phyloP scores from a whole-genome alignment of 2,329 filamentous ascomycete species.

The Ceratocystis cacaofunesta region DNA sequence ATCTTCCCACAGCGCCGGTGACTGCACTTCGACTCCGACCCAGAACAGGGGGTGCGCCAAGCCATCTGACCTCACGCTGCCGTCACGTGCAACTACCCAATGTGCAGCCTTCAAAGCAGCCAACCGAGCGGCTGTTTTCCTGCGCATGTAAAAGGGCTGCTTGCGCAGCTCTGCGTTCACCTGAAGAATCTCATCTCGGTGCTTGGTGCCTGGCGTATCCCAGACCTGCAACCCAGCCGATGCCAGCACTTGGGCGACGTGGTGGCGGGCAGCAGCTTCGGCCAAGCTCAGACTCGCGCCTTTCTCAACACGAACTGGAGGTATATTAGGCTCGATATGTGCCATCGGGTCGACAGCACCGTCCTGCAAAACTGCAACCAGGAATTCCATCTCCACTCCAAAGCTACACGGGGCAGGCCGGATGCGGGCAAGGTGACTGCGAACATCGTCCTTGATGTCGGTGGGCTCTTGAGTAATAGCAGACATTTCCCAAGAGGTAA shows the following conservation, averaged over 20 bases:
- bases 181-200: not conserved
- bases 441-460: not conserved
- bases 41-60: conserved; percentile 16
- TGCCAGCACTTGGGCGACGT: conserved; percentile 19
- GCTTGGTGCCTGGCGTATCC: not conserved
- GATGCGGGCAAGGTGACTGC: not conserved
- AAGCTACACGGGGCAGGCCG: conserved; percentile 19
- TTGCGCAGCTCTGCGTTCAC: not conserved
- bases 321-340: conserved; percentile 6
- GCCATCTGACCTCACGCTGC: not conserved
- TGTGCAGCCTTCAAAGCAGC: not conserved
- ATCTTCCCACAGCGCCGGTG: conserved; percentile 24
- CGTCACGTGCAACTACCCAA: conserved; percentile 5
- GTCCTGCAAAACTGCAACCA: conserved; percentile 19
- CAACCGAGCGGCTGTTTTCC: not conserved
- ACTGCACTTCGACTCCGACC: conserved; percentile 23
- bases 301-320: not conserved
- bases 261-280: conserved; percentile 14
- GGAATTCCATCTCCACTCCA: conserved; percentile 21
- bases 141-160: not conserved
- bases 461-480: not conserved
- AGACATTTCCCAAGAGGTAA: not conserved
- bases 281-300: not conserved
- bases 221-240: conserved; percentile 19
- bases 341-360: conserved; percentile 13